Evolutionary conservation across 345 rosid species (phyloP).

Genomic region (Syzygium jambos): DNA sequence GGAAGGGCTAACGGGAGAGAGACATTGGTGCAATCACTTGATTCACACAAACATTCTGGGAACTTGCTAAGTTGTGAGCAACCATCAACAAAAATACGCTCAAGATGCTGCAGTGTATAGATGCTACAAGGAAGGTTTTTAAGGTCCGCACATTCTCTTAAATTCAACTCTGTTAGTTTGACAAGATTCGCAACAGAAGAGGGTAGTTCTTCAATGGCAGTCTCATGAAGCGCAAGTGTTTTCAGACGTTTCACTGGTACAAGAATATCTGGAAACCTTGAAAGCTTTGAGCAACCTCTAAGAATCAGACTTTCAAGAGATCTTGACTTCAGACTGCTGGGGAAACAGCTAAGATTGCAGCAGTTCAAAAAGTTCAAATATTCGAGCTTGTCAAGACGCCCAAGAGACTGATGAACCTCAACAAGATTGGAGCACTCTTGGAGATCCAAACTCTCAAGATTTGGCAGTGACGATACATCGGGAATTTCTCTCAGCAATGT

Average conservation of each 20-base stretch:
- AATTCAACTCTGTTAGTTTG: neutral
- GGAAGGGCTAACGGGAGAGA: neutral
- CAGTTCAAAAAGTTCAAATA: neutral
- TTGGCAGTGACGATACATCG: neutral
- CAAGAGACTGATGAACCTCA: conserved; percentile 1
- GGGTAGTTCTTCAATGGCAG: conserved; percentile 6
- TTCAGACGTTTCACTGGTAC: neutral
- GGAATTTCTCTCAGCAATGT: neutral
- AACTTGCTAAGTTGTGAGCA: neutral
- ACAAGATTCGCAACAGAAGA: neutral
- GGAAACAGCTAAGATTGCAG: neutral
- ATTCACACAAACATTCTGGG: neutral
- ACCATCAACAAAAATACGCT: neutral
- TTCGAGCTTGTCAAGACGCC: neutral
- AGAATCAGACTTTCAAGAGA: neutral
- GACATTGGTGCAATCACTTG: neutral
- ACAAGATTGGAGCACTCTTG: neutral
- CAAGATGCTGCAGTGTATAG: neutral
- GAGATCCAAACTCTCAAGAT: conserved; percentile 1
- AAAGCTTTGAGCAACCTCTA: neutral
- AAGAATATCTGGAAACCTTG: conserved; percentile 6
- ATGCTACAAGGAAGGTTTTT: neutral
- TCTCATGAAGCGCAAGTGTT: neutral
- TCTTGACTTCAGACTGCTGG: neutral
- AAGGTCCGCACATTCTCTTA: neutral